These are phyloP conservation scores for Blastomyces gilchristii DNA, from an alignment of 2,329 filamentous ascomycete species.

Conservation along the genomic window DNA sequence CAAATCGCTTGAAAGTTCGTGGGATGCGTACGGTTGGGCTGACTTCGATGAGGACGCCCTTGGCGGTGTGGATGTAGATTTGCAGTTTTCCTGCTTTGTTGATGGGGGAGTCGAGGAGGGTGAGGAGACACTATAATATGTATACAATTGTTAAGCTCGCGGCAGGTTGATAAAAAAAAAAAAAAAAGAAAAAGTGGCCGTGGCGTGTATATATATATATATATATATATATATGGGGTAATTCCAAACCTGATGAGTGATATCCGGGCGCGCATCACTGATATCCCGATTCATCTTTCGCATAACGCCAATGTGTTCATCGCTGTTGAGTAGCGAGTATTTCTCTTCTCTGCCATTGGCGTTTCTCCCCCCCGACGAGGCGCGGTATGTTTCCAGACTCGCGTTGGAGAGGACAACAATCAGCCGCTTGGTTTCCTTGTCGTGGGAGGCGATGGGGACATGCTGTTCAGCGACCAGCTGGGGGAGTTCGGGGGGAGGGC, in stretches of 20 bases:
- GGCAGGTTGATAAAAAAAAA: neutral
- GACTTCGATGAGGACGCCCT: slow-evolving; percentile 94
- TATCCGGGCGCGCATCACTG: slow-evolving; percentile 92
- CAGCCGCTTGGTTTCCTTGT: slow-evolving; percentile 83
- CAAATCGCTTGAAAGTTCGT: slow-evolving; percentile 97
- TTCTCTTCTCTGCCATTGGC: slow-evolving; percentile 65
- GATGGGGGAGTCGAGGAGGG: slow-evolving; percentile 91
- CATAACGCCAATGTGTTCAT: slow-evolving; percentile 98
- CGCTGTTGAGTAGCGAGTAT: slow-evolving; percentile 94
- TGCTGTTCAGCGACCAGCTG: slow-evolving; percentile 91
- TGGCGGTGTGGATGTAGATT: slow-evolving; percentile 97
- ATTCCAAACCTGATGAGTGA: slow-evolving; percentile 82
- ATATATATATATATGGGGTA: slow-evolving; percentile 9
- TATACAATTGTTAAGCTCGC: neutral
- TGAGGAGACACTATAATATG: slow-evolving; percentile 70
- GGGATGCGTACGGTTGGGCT: slow-evolving; percentile 97
- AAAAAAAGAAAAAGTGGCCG: too few species aligned
- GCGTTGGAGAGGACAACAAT: slow-evolving; percentile 97
- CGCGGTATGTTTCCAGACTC: slow-evolving; percentile 94
- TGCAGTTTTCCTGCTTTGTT: slow-evolving; percentile 97
- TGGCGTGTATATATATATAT: too few species aligned
- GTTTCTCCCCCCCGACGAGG: slow-evolving; percentile 54
- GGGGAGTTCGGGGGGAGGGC: slow-evolving; percentile 81
- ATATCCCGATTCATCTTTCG: slow-evolving; percentile 99
- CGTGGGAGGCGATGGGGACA: slow-evolving; percentile 66